Percentiles rank a stretch among this genome's conserved stretches.
Conservation (phyloP, 1,284 basidiomycete species). For the Leccinum fallax region DNA sequence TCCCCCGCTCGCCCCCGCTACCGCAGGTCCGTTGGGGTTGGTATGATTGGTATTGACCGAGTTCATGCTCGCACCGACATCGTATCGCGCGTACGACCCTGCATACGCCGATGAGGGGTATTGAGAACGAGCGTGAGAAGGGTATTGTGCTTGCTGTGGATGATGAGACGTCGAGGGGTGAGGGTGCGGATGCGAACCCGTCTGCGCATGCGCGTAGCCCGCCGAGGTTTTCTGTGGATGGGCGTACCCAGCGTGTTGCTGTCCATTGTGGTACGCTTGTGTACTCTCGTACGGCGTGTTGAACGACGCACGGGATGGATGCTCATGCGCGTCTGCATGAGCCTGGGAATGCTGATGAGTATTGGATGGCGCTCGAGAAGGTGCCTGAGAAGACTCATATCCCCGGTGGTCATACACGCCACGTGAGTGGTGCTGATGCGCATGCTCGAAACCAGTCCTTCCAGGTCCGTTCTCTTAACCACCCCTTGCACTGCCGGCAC, state of each 20-base stretch:
- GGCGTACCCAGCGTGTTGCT: slow-evolving; percentile 21
- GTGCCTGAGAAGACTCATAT: slow-evolving; percentile 28
- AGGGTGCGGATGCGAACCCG: slow-evolving; percentile 30
- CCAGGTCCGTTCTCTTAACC: slow-evolving; percentile 28
- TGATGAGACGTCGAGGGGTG: slow-evolving; percentile 33
- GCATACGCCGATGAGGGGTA: slow-evolving; percentile 26
- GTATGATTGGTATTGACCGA: slow-evolving; percentile 11
- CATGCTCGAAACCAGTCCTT: slow-evolving; percentile 29
- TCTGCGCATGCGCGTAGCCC: slow-evolving; percentile 30
- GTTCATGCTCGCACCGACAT: slow-evolving; percentile 19
- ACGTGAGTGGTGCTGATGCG: slow-evolving; percentile 25
- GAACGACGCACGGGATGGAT: slow-evolving; percentile 27
- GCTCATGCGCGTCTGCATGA: slow-evolving; percentile 25
- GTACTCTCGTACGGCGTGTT: slow-evolving; percentile 30
- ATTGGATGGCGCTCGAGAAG: slow-evolving; percentile 25
- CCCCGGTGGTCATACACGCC: slow-evolving; percentile 25
- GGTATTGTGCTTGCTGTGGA: slow-evolving; percentile 36
- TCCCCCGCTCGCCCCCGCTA: slow-evolving; percentile 11
- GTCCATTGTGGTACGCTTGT: slow-evolving; percentile 30
- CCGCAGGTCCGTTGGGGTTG: slow-evolving; percentile 14
- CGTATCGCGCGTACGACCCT: slow-evolving; percentile 27
- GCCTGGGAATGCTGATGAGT: slow-evolving; percentile 22
- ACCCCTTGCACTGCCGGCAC: slow-evolving; percentile 14
- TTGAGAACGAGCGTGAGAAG: slow-evolving; percentile 30
- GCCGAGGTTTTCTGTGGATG: slow-evolving; percentile 31